phyloP scores from a whole-genome alignment of 768 basidiomycete genomes.

The Cantharellus anzutake region DNA sequence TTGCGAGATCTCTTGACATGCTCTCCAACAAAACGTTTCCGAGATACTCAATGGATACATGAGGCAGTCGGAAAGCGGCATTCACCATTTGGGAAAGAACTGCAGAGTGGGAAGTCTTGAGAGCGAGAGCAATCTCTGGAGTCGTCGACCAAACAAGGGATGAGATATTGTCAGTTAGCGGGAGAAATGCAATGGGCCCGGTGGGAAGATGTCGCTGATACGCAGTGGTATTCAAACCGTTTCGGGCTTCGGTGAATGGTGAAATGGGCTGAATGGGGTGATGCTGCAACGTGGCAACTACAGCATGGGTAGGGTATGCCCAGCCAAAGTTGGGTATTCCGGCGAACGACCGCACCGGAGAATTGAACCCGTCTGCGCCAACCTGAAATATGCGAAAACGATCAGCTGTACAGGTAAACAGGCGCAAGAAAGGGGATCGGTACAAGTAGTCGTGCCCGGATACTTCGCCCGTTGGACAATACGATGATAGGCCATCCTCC shows the following conservation, averaged over 20 bases:
- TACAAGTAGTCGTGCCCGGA: conserved; percentile 62
- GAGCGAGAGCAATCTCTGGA: conserved; percentile 50
- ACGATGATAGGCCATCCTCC: conserved; percentile 67
- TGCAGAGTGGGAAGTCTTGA: conserved; percentile 43
- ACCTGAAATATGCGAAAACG: conserved; percentile 29
- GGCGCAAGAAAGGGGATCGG: conserved; percentile 13
- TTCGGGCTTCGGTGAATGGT: conserved; percentile 27
- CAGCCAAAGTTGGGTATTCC: conserved; percentile 79
- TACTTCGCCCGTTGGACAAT: conserved; percentile 42
- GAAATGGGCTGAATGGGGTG: conserved; percentile 19
- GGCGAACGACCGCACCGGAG: conserved; percentile 77
- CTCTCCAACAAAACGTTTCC: conserved; percentile 41
- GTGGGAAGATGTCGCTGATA: conserved; percentile 92
- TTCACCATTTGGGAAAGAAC: conserved; percentile 66
- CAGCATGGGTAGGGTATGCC: conserved; percentile 73
- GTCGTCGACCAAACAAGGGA: conserved; percentile 92
- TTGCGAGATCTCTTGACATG: conserved; percentile 10
- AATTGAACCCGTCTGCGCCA: conserved; percentile 90
- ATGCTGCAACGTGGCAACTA: conserved; percentile 79
- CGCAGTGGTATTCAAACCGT: conserved; percentile 34
- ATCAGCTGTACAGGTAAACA: background rate
- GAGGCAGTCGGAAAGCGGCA: conserved; percentile 73
- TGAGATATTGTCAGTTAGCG: conserved; percentile 47
- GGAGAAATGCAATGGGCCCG: conserved; percentile 90
- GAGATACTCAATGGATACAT: conserved; percentile 50